phyloP scores from a whole-genome alignment of 208 protist genomes.

The Naegleria gruberi region DNA sequence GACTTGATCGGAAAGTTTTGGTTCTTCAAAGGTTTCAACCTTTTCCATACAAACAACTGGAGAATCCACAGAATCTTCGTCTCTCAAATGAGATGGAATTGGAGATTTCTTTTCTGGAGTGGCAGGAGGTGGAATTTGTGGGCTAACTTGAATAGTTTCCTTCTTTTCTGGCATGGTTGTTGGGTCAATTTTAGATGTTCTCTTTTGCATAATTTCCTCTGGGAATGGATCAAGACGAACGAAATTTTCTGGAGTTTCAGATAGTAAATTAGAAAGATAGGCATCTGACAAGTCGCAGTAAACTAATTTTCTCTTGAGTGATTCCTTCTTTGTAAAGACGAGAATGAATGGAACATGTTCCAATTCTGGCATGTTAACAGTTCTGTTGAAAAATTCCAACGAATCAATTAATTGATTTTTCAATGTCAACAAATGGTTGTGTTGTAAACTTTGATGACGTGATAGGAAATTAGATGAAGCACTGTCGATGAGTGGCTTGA shows the following conservation, averaged over 20 bases:
- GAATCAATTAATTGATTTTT: constrained; percentile 1
- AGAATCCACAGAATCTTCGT: background rate
- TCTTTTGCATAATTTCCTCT: background rate
- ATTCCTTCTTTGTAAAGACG: background rate
- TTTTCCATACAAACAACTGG: background rate
- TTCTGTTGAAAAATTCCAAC: background rate
- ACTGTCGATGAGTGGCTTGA: background rate
- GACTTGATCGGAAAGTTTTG: no score
- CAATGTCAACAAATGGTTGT: background rate
- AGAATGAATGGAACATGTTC: background rate
- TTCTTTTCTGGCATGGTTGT: background rate
- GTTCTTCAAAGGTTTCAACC: no score
- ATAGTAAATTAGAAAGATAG: background rate
- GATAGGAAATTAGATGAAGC: background rate
- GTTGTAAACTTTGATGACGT: background rate
- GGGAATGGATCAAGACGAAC: background rate
- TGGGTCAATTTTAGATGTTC: background rate
- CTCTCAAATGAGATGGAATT: background rate
- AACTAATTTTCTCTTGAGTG: background rate
- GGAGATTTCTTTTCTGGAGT: background rate
- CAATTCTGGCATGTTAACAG: background rate
- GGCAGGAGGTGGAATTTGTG: background rate
- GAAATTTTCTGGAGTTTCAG: background rate
- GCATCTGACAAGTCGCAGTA: background rate
- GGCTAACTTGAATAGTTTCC: no score